A percentile compares a stretch with the other conserved stretches of the same genome.
Evolutionary conservation across 2,329 filamentous ascomycete species (phyloP).

Genomic region (Leptographium wingfieldii): DNA sequence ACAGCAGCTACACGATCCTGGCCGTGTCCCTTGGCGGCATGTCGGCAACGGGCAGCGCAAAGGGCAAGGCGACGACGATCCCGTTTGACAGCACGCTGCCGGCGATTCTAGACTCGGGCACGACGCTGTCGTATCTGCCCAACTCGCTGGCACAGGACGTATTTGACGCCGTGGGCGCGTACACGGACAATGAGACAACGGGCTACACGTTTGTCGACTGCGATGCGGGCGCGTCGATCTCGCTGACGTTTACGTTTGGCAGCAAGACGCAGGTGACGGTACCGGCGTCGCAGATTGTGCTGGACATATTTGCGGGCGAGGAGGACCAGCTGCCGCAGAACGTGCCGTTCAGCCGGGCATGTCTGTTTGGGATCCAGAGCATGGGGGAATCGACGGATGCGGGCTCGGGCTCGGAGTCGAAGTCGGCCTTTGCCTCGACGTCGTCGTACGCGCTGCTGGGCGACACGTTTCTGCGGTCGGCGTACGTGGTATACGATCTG

Average conservation of each 20-base stretch:
- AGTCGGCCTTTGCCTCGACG: neutral
- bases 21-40: constrained; percentile 27
- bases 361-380: constrained; percentile 42
- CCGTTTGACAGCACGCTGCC: constrained; percentile 18
- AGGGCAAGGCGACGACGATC: neutral
- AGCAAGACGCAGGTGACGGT: constrained; percentile 15
- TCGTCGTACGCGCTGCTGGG: constrained; percentile 24
- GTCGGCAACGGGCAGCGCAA: constrained; percentile 12
- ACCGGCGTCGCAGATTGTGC: constrained; percentile 25
- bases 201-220: constrained; percentile 29
- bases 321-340: constrained; percentile 16
- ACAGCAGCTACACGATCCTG: constrained; percentile 26
- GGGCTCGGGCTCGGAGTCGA: neutral
- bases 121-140: constrained; percentile 52
- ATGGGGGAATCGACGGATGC: constrained; percentile 10
- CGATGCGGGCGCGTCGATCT: constrained; percentile 16
- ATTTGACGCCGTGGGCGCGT: constrained; percentile 24
- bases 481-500: constrained; percentile 44
- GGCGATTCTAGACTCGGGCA: constrained; percentile 56
- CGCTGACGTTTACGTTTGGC: constrained; percentile 22
- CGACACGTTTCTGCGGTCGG: constrained; percentile 33
- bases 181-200: constrained; percentile 22
- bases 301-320: constrained; percentile 21
- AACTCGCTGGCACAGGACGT: constrained; percentile 30
- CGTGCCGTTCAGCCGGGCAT: constrained; percentile 28